Evolutionary conservation across 192 early-diverging fungal species (phyloP), one percentile per base, ranked within the genome.

Genomic region (Backusella australiensis): DNA sequence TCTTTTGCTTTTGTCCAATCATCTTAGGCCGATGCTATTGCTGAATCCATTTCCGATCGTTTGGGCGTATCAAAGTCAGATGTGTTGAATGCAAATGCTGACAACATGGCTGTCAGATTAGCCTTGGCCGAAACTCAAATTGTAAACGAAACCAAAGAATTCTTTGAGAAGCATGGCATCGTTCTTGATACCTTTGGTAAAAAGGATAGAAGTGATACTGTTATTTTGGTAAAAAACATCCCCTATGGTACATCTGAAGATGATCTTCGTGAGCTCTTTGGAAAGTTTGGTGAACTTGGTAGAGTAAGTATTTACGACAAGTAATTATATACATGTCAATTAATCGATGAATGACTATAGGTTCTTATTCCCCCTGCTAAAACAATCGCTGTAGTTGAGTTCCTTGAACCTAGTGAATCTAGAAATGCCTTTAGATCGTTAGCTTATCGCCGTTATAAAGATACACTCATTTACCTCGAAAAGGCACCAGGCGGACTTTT

Each of bases 61-160:
- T 86, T 99, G 29, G 91, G 89, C 42, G 92, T 99, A 26, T 85
- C 88, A 72, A 99, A 99, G 81, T 88, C 90, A n/a, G 96, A 98
- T 23, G 92, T 99, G 42, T 82, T 99, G 67, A 92, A 94, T 77
- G 89, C 94, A 8, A 92, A 96, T 36, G 84, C 87, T 15, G 95
- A 98, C 63, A 93, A 94, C 78, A 91, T 96, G 84, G 96, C 97
- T 14, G 97, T 98, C 4, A 88, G 96, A 29, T 86, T 99, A 72
- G 97, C 98, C 1, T 87, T 99, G 41, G 98, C 98, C n/a, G 98
- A 99, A 86, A 98, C 98, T 0, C 93, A 98, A 76, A 91, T 99
- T 68, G 90, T 98, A 75, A 89, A 89, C 77, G 97, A 99, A 78
- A 98, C 98, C 17, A 99, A 99, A 80, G 82, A 90, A 65, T 98